Percentiles rank a stretch among this genome's conserved stretches.
These are phyloP conservation scores for Penicillium malachiteum DNA, from an alignment of 495 filamentous ascomycete genomes.

Conservation along the genomic window DNA sequence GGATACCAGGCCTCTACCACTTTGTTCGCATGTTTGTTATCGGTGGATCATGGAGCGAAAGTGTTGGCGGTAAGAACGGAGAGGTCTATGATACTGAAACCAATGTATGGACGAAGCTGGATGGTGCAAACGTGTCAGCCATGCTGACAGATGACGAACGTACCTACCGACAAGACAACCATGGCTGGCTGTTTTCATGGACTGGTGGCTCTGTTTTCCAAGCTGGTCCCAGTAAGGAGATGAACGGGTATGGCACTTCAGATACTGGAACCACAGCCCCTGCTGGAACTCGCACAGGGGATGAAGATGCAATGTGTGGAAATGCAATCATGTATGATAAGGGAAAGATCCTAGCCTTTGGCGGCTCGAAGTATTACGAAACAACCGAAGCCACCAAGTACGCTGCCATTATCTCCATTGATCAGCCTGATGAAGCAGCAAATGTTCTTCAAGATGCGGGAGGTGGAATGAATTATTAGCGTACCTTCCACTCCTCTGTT, in stretches of 20 bases:
- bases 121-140: conserved; percentile 34
- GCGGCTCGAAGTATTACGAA: conserved; percentile 44
- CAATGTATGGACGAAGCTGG: conserved; percentile 35
- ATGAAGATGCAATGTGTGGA: conserved; percentile 15
- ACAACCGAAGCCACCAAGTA: conserved; percentile 28
- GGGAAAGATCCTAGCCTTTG: conserved; percentile 49
- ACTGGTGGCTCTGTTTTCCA: conserved; percentile 55
- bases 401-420: conserved; percentile 44
- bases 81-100: conserved; percentile 47
- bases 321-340: conserved; percentile 16
- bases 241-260: conserved; percentile 39
- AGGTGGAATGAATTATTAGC: conserved; percentile 34
- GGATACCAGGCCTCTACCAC: conserved; percentile 56
- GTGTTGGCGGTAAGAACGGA: conserved; percentile 45
- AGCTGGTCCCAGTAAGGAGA: conserved; percentile 52
- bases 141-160: conserved; percentile 53
- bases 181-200: conserved; percentile 63
- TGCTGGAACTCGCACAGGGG: conserved; percentile 8
- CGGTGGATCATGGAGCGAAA: conserved; percentile 53
- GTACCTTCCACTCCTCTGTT: conserved; percentile 44
- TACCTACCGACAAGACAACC: conserved; percentile 52
- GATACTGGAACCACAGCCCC: neutral
- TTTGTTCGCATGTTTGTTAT: conserved; percentile 53
- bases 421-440: conserved; percentile 13
- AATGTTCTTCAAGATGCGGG: conserved; percentile 27